Conservation (phyloP, 2,329 filamentous ascomycete species). For the Pezicula carpinea region DNA sequence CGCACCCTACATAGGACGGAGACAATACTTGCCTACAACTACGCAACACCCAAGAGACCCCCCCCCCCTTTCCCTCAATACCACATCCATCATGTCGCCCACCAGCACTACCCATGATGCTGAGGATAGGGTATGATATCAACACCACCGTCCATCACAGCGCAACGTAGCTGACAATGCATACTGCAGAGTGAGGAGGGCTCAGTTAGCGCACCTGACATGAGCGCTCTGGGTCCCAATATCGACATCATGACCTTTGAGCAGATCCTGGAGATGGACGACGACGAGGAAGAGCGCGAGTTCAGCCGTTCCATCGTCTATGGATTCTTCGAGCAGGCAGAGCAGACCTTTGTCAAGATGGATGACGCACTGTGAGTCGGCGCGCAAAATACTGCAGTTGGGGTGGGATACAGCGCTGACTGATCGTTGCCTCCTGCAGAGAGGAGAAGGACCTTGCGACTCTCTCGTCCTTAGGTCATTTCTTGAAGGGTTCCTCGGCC, state of each 20-base stretch:
- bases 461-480: conserved; percentile 84
- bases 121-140: conserved; percentile 9
- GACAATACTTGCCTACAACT: too few relatives aligned
- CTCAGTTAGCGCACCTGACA: conserved; percentile 39
- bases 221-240: conserved; percentile 52
- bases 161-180: conserved; percentile 8
- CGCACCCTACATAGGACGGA: too few relatives aligned
- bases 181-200: conserved; percentile 27
- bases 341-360: conserved; percentile 82
- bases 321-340: conserved; percentile 89
- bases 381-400: neutral
- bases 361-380: conserved; percentile 71
- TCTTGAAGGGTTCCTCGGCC: conserved; percentile 94
- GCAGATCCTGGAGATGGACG: conserved; percentile 98
- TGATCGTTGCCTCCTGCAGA: conserved; percentile 38
- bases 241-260: conserved; percentile 80
- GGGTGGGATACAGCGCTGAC: conserved; percentile 1
- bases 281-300: conserved; percentile 76
- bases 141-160: neutral
- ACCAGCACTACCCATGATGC: conserved; percentile 1
- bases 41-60: too few relatives aligned
- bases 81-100: neutral
- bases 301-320: conserved; percentile 87
- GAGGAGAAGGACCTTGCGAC: conserved; percentile 62
- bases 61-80: too few relatives aligned